These are phyloP conservation scores for Schizothecium vesticola DNA, from an alignment of 495 filamentous ascomycete species.

Conservation along the genomic window DNA sequence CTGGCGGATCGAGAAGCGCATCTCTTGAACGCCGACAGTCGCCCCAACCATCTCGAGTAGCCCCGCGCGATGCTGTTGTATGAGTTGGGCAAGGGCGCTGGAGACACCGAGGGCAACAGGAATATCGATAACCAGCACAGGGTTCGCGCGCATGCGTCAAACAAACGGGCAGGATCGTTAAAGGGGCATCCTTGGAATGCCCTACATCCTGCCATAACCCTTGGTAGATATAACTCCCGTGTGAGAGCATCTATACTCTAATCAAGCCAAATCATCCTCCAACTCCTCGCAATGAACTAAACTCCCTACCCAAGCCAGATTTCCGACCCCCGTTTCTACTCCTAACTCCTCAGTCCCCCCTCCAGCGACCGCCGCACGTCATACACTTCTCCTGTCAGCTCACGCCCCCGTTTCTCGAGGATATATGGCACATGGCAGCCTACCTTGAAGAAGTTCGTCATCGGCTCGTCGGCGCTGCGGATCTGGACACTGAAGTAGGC, in stretches of 20 bases:
- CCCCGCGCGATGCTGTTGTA: not conserved
- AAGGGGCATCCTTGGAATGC: not conserved
- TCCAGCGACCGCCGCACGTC: conserved; percentile 53
- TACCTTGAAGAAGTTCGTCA: conserved; percentile 94
- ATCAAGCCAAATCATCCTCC: conserved; percentile 11
- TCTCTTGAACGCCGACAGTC: not conserved
- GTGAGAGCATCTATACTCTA: not conserved
- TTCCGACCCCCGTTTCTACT: not conserved
- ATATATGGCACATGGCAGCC: conserved; percentile 9
- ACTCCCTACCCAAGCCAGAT: conserved; percentile 1
- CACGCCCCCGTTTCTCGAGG: not conserved
- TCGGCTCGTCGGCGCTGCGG: conserved; percentile 95
- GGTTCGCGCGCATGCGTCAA: not conserved
- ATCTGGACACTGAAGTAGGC: conserved; percentile 97
- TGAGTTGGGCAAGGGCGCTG: not conserved
- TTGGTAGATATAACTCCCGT: not conserved
- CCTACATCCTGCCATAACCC: not conserved
- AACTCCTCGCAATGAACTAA: conserved; percentile 22
- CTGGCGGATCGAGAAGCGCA: not conserved
- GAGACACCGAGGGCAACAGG: not conserved
- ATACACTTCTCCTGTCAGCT: conserved; percentile 44
- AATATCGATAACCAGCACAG: not conserved
- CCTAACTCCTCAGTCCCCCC: conserved; percentile 43
- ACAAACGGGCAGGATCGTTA: not conserved
- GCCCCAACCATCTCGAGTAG: not conserved